Percentiles rank a stretch among this genome's conserved stretches.
Evolutionary conservation across 2,329 filamentous ascomycete species (phyloP).

Genomic region (Pestalotiopsis sp.): DNA sequence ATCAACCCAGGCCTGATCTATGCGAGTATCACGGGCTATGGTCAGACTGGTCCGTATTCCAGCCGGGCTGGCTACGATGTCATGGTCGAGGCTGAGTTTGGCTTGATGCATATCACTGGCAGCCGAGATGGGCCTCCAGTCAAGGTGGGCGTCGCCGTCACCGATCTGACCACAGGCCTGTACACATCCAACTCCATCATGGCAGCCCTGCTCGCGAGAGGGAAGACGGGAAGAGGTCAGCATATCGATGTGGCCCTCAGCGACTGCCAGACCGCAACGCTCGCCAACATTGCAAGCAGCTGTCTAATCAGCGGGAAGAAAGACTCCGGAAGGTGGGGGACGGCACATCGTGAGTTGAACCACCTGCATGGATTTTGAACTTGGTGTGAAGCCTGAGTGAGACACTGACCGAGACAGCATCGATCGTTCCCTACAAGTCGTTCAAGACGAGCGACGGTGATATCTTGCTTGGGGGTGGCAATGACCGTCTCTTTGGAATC

Average conservation of each 20-base stretch:
- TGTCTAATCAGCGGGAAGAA: conserved; percentile 85
- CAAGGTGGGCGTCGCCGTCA: conserved; percentile 96
- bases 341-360: conserved; percentile 77
- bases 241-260: conserved; percentile 90
- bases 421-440: conserved; percentile 92
- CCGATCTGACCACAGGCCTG: conserved; percentile 90
- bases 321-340: conserved; percentile 92
- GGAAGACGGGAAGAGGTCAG: conserved; percentile 78
- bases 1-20: conserved; percentile 91
- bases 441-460: conserved; percentile 76
- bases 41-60: conserved; percentile 90
- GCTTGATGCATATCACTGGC: conserved; percentile 98
- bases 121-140: conserved; percentile 85
- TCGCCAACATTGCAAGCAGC: conserved; percentile 95
- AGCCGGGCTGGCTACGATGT: conserved; percentile 94
- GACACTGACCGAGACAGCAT: conserved; percentile 57
- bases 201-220: conserved; percentile 82
- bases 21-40: conserved; percentile 95
- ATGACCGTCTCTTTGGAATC: conserved; percentile 69
- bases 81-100: conserved; percentile 98
- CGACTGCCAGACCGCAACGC: conserved; percentile 91
- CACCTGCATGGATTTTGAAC: background rate
- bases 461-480: conserved; percentile 72
- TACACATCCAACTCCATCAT: conserved; percentile 96
- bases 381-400: background rate